Base-by-base conservation (phyloP, 495 filamentous ascomycete genomes). In the Neurospora sp. region DNA sequence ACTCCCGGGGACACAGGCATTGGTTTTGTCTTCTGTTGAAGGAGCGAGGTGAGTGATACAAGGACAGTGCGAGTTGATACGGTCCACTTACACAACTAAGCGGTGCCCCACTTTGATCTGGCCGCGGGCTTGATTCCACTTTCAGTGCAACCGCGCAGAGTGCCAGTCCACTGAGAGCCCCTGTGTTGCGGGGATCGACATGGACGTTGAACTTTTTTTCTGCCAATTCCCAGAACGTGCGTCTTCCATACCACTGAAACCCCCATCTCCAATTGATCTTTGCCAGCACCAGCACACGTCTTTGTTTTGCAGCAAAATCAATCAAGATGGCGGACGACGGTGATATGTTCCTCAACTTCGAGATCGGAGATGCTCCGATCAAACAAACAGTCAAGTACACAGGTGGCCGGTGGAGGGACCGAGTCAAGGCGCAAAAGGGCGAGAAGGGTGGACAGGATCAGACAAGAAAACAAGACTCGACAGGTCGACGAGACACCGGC, bases 331-430 rank as follows among this genome's bases (percentile, higher is more conserved):
- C 93, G 28, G 94, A 98, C 84, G 92, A 97, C 90, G 94, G 93
- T 70, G 54, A 19, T 15, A 91, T 99, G 89, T 88, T 98, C 69
- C 86, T 98, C 80, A 98, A 99, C 80, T 98, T 98, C 79, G 88
- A 92, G 71, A 84, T 96, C 38, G 85, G 87, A 17, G 92, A 92
- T 75, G 86, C 84, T 19, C 82, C 84, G 0, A 39, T 85, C 0
- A 91, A 90, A 72, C 86, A 86, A 5, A 86, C 89, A 66, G 85
- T 88, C 69, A 91, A 89, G 74, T 93, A 97, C 80, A 94, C 90
- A 81, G 96, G 96, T 73, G 96, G 96, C 17, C 89, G 89, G 75
- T 99, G 96, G 96, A 92, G 90, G 79, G 96, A 97, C 79, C 86
- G 96, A 72, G 83, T 94, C 70, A 89, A 86, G 70, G 95, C 93